Base-by-base conservation (phyloP, 805 yeast species). In the Candida maltosa region DNA sequence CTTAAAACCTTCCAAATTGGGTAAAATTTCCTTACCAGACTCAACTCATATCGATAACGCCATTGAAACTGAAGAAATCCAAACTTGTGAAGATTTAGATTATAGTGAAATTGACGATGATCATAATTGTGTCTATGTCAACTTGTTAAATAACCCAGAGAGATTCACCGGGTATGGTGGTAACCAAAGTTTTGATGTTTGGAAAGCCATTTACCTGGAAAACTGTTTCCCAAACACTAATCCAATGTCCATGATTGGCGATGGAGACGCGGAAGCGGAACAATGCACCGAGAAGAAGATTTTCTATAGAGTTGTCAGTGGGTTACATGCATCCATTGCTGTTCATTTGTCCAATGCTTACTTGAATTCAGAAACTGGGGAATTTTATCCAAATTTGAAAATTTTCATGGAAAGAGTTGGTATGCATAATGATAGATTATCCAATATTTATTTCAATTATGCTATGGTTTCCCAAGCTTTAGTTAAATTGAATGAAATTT, bases 91-190 rank as follows among this genome's bases (percentile, higher is more conserved):
- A 32, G 80, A 76, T 45, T 60, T 73, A 38, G 86, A 82, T 49
- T 85, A 83, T 62, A 80, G 86, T 52, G 85, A 80, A 52, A 61
- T 80, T 25, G 86, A 79, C 48, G 71, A 74, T 30, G 76, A 73
- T 46, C 77, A 78, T 48, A 74, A 79, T 41, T 80, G 88, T 36
- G 96, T 87, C 1, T 82, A 83, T 49, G 95, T 93, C 19, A 87
- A 89, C 51, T 71, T 93, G 38, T 69, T 82, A 15, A 86, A 84
- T 36, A 94, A 94, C 53, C 96, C 96, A 1, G 99, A 93, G 60
- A 71, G 97, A 51, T 93, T 86, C 64, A 94, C 98, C 0, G 98
- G 98, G 0, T 93, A 93, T 53, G 84, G 88, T 21, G 98, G 98
- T 20, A 78, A 81, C 33, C 96, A 93, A 51, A 87, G 96, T 16